Evolutionary conservation across 2,329 filamentous ascomycete species (phyloP).

Genomic region (Fusarium nodosum): DNA sequence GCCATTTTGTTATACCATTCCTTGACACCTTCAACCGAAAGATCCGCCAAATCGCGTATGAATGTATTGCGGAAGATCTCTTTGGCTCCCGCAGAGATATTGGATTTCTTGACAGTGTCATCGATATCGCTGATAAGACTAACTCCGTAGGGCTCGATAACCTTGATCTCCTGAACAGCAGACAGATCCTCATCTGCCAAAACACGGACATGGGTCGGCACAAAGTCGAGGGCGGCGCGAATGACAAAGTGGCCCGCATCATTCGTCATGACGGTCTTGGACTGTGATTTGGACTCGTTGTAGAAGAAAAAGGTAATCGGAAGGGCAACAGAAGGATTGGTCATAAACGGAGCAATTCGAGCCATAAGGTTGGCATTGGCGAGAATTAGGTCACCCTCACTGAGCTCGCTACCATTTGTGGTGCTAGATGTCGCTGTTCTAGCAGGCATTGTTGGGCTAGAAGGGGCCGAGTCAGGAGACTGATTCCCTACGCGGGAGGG

Average conservation of each 20-base stretch:
- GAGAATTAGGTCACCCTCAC: conserved; percentile 78
- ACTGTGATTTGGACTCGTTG: conserved; percentile 84
- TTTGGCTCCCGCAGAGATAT: conserved; percentile 85
- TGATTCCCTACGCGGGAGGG: conserved; percentile 52
- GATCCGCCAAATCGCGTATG: conserved; percentile 83
- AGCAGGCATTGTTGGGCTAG: conserved; percentile 59
- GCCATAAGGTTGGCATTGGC: conserved; percentile 92
- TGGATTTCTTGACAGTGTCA: conserved; percentile 96
- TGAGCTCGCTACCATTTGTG: conserved; percentile 70
- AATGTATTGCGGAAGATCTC: conserved; percentile 98
- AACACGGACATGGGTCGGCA: conserved; percentile 90
- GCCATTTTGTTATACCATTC: conserved; percentile 90
- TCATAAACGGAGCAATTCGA: conserved; percentile 89
- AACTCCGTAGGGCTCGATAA: conserved; percentile 84
- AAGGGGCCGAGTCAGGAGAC: conserved; percentile 58
- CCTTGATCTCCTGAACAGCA: conserved; percentile 79
- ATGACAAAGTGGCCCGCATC: conserved; percentile 89
- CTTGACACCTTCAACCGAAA: conserved; percentile 87
- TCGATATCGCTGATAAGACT: conserved; percentile 98
- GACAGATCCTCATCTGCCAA: conserved; percentile 89
- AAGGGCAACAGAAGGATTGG: conserved; percentile 80
- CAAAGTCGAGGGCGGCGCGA: conserved; percentile 85
- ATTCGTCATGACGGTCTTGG: conserved; percentile 86
- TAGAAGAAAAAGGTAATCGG: conserved; percentile 97
- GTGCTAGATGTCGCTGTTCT: conserved; percentile 51